phyloP scores from a whole-genome alignment of 2,329 filamentous ascomycete species.

The Pseudogymnoascus sp. region DNA sequence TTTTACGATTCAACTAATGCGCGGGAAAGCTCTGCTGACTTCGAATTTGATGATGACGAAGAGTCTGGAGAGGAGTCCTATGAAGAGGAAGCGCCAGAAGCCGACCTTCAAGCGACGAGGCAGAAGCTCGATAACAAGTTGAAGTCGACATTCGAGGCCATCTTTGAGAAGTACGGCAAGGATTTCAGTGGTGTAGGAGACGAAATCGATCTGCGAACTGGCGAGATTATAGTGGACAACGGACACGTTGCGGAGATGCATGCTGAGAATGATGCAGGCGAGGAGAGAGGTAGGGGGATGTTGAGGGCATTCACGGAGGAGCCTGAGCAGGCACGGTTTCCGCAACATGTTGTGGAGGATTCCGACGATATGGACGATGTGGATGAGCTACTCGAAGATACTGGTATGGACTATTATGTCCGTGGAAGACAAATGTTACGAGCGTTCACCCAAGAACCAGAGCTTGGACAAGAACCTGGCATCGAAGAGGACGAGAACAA shows the following conservation, averaged over 20 bases:
- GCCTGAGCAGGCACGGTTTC: neutral
- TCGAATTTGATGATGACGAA: slow-evolving; percentile 6
- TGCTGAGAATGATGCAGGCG: slow-evolving; percentile 44
- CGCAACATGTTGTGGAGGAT: slow-evolving; percentile 11
- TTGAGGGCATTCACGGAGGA: slow-evolving; percentile 17
- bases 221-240: slow-evolving; percentile 80
- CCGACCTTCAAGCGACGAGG: slow-evolving; percentile 52
- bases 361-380: slow-evolving; percentile 21
- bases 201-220: slow-evolving; percentile 78
- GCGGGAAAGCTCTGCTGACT: neutral
- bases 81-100: slow-evolving; percentile 41
- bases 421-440: neutral
- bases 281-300: slow-evolving; percentile 15
- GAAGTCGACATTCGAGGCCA: slow-evolving; percentile 76
- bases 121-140: slow-evolving; percentile 61
- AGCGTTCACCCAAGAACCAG: neutral
- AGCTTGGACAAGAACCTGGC: neutral
- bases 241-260: slow-evolving; percentile 66
- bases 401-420: neutral
- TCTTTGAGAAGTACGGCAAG: slow-evolving; percentile 79
- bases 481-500: neutral
- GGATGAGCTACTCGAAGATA: slow-evolving; percentile 18
- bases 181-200: slow-evolving; percentile 80
- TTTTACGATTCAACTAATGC: neutral
- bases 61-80: slow-evolving; percentile 22